Percentiles rank a stretch among this genome's conserved stretches.
phyloP scores from a whole-genome alignment of 805 yeast species.

The Candida quercuum region DNA sequence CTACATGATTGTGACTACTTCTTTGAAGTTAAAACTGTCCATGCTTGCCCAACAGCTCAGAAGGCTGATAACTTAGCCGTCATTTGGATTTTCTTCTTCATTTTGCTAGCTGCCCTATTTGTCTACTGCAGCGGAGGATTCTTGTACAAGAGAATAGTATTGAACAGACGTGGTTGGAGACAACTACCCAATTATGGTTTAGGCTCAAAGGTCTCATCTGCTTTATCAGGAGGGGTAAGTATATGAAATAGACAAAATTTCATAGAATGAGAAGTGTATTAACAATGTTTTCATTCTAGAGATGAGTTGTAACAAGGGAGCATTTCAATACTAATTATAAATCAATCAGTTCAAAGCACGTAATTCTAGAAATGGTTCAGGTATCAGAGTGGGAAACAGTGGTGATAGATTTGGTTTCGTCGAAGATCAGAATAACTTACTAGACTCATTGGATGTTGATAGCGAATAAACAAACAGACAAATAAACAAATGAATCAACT shows the following conservation, averaged over 20 bases:
- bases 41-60: conserved; percentile 80
- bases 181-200: conserved; percentile 26
- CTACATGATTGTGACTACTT: conserved; percentile 74
- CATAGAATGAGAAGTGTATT: conserved; percentile 4
- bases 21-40: conserved; percentile 79
- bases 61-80: conserved; percentile 59
- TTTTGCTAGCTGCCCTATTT: conserved; percentile 35
- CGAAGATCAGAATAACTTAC: conserved; percentile 34
- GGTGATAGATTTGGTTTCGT: conserved; percentile 30
- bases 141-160: conserved; percentile 29
- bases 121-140: conserved; percentile 41
- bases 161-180: conserved; percentile 31
- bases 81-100: conserved; percentile 57
- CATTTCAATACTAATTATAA: too few species aligned
- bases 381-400: conserved; percentile 18
- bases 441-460: conserved; percentile 33
- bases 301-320: too few species aligned
- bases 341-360: too few species aligned
- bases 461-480: conserved; percentile 7
- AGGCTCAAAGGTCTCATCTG: conserved; percentile 21
- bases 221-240: conserved; percentile 24
- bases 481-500: not conserved
- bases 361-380: conserved; percentile 6
- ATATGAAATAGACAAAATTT: not conserved
- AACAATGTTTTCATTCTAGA: conserved; percentile 7